Conservation (phyloP, 129 eudicot species). For the Cynara cardunculus region DNA sequence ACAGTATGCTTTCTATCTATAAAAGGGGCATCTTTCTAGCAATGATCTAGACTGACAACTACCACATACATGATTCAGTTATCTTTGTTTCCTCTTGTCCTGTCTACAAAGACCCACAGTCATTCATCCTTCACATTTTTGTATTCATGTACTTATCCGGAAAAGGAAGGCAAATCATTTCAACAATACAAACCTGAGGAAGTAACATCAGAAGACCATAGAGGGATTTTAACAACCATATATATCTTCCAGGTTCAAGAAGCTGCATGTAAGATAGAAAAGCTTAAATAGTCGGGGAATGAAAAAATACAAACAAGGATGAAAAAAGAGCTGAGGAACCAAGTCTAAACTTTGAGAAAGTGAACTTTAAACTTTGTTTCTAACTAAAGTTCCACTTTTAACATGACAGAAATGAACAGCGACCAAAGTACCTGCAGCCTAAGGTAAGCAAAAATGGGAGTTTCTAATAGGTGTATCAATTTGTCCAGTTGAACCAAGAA, state of each 20-base stretch:
- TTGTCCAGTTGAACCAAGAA: slow-evolving; percentile 93
- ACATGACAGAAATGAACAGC: neutral
- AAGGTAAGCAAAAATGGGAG: slow-evolving; percentile 91
- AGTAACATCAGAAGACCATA: slow-evolving; percentile 94
- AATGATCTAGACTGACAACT: neutral
- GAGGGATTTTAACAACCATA: slow-evolving; percentile 76
- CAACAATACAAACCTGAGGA: slow-evolving; percentile 65
- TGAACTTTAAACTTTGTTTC: neutral
- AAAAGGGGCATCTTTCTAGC: neutral
- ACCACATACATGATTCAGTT: neutral
- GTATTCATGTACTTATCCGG: neutral
- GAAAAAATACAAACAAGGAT: neutral
- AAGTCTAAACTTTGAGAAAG: neutral
- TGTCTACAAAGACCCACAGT: neutral
- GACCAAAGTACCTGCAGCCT: slow-evolving; percentile 68
- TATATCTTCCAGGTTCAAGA: slow-evolving; percentile 90
- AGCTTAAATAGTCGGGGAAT: neutral
- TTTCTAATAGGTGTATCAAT: slow-evolving; percentile 79
- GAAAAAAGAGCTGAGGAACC: neutral
- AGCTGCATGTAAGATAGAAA: slow-evolving; percentile 50
- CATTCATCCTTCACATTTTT: neutral
- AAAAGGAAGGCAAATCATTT: neutral
- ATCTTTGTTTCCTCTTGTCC: neutral
- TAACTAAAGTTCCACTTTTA: neutral
- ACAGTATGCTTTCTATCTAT: neutral